Evolutionary conservation across 805 yeast genomes (phyloP).

Genomic region (Lipomyces sp.): DNA sequence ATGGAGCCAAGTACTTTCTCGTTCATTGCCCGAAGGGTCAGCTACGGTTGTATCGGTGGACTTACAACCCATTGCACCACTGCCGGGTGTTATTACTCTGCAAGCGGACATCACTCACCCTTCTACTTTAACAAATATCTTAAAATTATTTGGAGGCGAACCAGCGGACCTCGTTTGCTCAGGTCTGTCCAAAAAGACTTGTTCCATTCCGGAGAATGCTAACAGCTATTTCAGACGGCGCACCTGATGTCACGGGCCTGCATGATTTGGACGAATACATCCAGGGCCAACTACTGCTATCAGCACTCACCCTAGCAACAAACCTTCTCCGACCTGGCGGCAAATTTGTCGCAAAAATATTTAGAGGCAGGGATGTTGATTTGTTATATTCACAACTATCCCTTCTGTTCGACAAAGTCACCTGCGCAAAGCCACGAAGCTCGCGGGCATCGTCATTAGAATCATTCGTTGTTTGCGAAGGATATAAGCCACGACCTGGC

Average conservation of each 20-base stretch:
- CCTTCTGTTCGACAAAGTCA: conserved; percentile 77
- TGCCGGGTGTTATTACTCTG: conserved; percentile 83
- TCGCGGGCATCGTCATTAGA: conserved; percentile 94
- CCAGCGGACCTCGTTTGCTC: conserved; percentile 95
- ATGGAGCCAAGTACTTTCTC: conserved; percentile 93
- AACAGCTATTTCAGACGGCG: conserved; percentile 67
- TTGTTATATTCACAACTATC: conserved; percentile 91
- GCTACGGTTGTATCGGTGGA: conserved; percentile 92
- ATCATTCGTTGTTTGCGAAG: conserved; percentile 89
- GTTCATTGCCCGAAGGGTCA: conserved; percentile 51
- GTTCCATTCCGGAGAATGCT: not conserved
- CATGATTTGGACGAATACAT: conserved; percentile 97
- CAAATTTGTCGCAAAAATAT: conserved; percentile 91
- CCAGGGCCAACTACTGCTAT: conserved; percentile 89
- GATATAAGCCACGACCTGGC: conserved; percentile 79
- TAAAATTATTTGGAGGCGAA: conserved; percentile 84
- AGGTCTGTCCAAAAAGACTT: conserved; percentile 22
- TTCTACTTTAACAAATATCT: conserved; percentile 73
- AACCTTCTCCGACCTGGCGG: conserved; percentile 90
- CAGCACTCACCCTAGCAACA: conserved; percentile 90
- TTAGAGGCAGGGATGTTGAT: conserved; percentile 95
- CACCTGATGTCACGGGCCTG: conserved; percentile 97
- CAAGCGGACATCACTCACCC: conserved; percentile 99
- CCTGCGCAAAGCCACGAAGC: conserved; percentile 95
- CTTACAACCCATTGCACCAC: conserved; percentile 96